Evolutionary conservation across 139 green algal genomes (phyloP).

Genomic region (Chlamydomonas sphaeroides): DNA sequence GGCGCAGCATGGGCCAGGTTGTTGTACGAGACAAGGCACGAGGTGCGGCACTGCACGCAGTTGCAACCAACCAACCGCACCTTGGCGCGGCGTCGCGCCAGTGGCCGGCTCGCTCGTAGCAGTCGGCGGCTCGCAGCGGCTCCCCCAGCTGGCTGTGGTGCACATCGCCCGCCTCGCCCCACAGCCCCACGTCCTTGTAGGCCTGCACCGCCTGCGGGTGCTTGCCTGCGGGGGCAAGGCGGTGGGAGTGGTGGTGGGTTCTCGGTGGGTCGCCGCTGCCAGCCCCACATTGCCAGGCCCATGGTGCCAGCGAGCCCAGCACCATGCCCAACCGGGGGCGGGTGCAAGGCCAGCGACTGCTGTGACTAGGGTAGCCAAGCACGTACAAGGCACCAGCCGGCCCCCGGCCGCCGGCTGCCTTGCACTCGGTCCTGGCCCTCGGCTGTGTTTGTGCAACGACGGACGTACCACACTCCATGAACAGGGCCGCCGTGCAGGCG

Average conservation of each 20-base stretch:
- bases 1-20: background rate
- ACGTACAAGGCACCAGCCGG: too few relatives aligned
- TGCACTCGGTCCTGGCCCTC: too few relatives aligned
- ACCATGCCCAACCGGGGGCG: too few relatives aligned
- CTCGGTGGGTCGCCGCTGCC: too few relatives aligned
- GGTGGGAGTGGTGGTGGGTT: too few relatives aligned
- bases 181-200: slow-evolving; percentile 4
- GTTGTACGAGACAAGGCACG: too few relatives aligned
- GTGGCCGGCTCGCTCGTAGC: background rate
- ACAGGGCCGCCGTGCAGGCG: background rate
- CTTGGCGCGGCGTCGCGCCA: background rate
- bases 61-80: background rate
- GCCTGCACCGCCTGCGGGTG: background rate
- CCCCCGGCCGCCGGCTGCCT: too few relatives aligned
- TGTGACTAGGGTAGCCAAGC: too few relatives aligned
- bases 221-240: background rate
- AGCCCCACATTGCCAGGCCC: too few relatives aligned
- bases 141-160: background rate
- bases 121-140: background rate
- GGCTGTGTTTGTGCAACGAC: too few relatives aligned
- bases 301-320: too few relatives aligned
- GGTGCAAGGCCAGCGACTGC: too few relatives aligned
- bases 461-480: slow-evolving; percentile 18
- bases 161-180: slow-evolving; percentile 17
- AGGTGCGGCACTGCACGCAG: background rate